Evolutionary conservation across 148 eudicot species (phyloP).

Genomic region (Vaccinium corymbosum): DNA sequence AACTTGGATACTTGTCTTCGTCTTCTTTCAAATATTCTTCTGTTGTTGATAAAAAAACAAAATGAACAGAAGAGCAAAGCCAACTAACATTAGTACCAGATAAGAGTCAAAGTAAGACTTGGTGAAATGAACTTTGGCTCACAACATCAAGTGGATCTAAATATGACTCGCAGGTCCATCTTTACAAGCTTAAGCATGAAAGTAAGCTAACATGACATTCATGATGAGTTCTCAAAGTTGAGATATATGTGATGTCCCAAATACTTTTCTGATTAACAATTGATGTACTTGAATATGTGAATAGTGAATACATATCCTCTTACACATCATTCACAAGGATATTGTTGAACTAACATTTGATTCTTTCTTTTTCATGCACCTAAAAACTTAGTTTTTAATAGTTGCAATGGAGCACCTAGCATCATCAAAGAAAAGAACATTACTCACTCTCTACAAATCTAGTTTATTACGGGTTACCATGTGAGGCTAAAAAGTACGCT

Average conservation of each 20-base stretch:
- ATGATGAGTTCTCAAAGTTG: background rate
- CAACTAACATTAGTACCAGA: background rate
- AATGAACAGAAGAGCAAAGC: too few species aligned
- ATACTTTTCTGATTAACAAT: background rate
- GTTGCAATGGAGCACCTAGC: background rate
- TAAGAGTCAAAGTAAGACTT: background rate
- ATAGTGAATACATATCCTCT: background rate
- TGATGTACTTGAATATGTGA: background rate
- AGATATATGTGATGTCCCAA: background rate
- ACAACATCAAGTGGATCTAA: background rate
- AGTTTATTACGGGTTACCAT: background rate
- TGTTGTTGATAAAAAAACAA: background rate
- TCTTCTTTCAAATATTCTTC: background rate
- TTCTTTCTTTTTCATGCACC: background rate
- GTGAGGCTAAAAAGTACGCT: slow-evolving; percentile 1
- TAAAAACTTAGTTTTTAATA: background rate
- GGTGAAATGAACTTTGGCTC: background rate
- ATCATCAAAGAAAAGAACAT: background rate
- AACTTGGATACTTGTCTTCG: background rate
- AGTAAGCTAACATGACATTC: background rate
- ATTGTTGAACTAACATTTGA: background rate
- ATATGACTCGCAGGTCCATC: background rate
- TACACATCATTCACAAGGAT: background rate
- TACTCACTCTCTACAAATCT: too few species aligned
- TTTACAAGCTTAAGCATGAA: background rate